Evolutionary conservation across 805 yeast species (phyloP).

Genomic region (Monosporozyma unispora): DNA sequence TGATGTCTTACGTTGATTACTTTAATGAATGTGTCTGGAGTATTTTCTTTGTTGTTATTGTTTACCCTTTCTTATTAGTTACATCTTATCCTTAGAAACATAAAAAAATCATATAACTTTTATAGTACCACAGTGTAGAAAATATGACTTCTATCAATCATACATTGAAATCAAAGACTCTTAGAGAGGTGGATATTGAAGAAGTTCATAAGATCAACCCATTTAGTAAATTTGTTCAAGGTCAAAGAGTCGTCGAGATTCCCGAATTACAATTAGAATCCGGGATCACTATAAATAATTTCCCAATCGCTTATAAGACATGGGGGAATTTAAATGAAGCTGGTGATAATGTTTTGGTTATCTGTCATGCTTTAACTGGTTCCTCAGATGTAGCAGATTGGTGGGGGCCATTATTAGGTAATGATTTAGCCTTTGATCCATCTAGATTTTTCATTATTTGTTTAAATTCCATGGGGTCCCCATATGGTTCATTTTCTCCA

Average conservation of each 20-base stretch:
- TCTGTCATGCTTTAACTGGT: conserved; percentile 94
- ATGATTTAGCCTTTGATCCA: conserved; percentile 78
- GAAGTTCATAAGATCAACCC: conserved; percentile 40
- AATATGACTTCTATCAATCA: neutral
- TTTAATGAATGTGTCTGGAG: too few relatives aligned
- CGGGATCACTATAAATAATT: conserved; percentile 58
- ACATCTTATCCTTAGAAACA: too few relatives aligned
- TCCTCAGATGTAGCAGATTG: conserved; percentile 93
- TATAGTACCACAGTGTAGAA: too few relatives aligned
- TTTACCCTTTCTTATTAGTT: too few relatives aligned
- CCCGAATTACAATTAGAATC: conserved; percentile 73
- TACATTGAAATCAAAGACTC: conserved; percentile 10
- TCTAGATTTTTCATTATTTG: conserved; percentile 78
- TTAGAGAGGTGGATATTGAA: conserved; percentile 14
- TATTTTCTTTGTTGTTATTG: too few relatives aligned
- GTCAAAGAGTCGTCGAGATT: conserved; percentile 69
- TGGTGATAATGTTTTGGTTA: conserved; percentile 73
- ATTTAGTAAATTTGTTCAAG: conserved; percentile 57
- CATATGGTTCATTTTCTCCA: conserved; percentile 94
- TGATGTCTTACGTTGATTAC: too few relatives aligned
- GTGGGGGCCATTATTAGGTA: conserved; percentile 97
- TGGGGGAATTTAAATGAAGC: conserved; percentile 79
- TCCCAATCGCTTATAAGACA: conserved; percentile 91
- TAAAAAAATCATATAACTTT: too few relatives aligned
- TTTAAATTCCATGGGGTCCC: conserved; percentile 88